These are phyloP conservation scores for Excoecaria agallocha DNA, from an alignment of 345 rosid species.

Conservation along the genomic window DNA sequence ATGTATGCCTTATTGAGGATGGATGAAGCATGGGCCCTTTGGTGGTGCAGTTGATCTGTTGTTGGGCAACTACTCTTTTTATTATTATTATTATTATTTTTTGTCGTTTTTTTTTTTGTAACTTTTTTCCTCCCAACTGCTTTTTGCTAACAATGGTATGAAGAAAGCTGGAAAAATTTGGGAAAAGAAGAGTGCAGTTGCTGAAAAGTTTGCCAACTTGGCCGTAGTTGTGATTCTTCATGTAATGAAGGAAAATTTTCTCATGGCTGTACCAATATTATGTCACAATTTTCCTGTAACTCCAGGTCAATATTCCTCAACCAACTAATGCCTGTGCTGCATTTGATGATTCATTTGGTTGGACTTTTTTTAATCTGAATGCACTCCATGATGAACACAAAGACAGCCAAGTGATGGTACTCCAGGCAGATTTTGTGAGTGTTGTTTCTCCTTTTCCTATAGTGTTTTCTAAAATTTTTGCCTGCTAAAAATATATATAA, in stretches of 20 bases:
- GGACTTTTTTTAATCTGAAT: slow-evolving; percentile 59
- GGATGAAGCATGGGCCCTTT: too few relatives aligned
- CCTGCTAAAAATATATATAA: not conserved
- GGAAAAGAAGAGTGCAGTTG: too few relatives aligned
- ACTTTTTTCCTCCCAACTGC: not conserved
- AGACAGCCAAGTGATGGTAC: slow-evolving; percentile 30
- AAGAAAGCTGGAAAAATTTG: not conserved
- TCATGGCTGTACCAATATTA: not conserved
- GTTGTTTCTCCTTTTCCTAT: not conserved
- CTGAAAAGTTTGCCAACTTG: too few relatives aligned
- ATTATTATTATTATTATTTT: too few relatives aligned
- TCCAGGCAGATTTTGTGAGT: slow-evolving; percentile 58
- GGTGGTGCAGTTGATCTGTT: too few relatives aligned
- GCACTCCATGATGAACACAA: slow-evolving; percentile 46
- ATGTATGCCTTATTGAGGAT: too few relatives aligned
- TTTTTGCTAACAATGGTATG: not conserved
- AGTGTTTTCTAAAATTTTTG: not conserved
- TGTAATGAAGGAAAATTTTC: not conserved
- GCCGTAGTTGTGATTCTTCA: not conserved
- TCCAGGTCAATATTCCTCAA: slow-evolving; percentile 49
- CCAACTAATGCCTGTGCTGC: slow-evolving; percentile 49
- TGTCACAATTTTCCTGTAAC: not conserved
- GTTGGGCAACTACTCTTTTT: too few relatives aligned
- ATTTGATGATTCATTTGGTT: slow-evolving; percentile 42
- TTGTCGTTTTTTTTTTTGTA: not conserved